Conservation (phyloP, 768 basidiomycete species). For the Lactarius vividus region DNA sequence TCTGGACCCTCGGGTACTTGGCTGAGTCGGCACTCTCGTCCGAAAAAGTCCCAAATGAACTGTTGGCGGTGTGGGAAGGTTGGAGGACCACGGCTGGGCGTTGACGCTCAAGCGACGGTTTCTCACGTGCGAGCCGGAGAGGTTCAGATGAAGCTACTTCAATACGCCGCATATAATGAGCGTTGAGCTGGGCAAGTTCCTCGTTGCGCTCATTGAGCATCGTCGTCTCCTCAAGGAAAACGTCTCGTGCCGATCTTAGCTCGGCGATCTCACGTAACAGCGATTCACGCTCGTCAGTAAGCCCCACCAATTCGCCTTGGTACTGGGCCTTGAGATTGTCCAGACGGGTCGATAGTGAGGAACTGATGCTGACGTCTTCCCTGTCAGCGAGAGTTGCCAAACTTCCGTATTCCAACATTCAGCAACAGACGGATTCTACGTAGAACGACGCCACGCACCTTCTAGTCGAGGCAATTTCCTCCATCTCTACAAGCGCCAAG, state of each 20-base stretch:
- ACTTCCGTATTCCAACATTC: conserved; percentile 23
- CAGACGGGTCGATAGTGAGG: conserved; percentile 79
- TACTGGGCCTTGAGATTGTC: conserved; percentile 88
- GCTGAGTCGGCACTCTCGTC: conserved; percentile 48
- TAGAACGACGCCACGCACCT: conserved; percentile 47
- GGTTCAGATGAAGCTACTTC: conserved; percentile 40
- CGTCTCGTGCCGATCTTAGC: conserved; percentile 80
- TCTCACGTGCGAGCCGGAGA: conserved; percentile 1
- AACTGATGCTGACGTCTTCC: conserved; percentile 38
- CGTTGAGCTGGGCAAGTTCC: conserved; percentile 83
- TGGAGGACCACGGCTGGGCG: background rate
- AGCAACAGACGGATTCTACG: background rate
- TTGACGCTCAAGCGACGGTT: conserved; percentile 17
- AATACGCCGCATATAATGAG: conserved; percentile 76
- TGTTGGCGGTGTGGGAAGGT: conserved; percentile 16
- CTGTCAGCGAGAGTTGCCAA: conserved; percentile 24
- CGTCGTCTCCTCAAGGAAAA: conserved; percentile 88
- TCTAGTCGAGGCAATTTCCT: conserved; percentile 76
- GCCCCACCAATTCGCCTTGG: conserved; percentile 78
- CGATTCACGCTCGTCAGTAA: conserved; percentile 77
- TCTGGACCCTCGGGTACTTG: conserved; percentile 41
- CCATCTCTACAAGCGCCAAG: conserved; percentile 88
- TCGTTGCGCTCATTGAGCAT: conserved; percentile 90
- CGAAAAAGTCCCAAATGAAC: conserved; percentile 31
- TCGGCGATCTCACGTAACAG: conserved; percentile 81